Conservation (phyloP, 345 rosid genomes). For the Gynandropsis gynandra region DNA sequence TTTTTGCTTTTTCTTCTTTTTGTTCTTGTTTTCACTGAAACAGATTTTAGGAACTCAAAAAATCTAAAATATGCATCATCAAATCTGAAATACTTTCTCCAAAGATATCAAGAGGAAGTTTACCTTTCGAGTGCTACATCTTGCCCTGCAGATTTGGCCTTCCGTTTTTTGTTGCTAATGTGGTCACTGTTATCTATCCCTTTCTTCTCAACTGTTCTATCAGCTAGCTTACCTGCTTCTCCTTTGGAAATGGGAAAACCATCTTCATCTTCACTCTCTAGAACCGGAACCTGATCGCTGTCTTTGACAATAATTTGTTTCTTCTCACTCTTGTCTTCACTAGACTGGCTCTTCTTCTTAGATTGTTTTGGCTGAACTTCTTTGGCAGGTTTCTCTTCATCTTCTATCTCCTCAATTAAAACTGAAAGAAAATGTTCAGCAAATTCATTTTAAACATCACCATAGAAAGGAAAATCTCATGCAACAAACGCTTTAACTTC, state of each 20-base stretch:
- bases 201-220: conserved; percentile 26
- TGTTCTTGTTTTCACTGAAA: conserved; percentile 43
- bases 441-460: neutral
- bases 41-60: conserved; percentile 20
- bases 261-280: conserved; percentile 94
- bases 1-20: conserved; percentile 59
- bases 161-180: conserved; percentile 48
- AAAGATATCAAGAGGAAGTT: neutral
- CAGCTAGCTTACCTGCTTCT: conserved; percentile 18
- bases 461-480: neutral
- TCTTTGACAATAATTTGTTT: conserved; percentile 36
- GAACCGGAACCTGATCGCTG: conserved; percentile 26
- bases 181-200: conserved; percentile 26
- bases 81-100: conserved; percentile 2
- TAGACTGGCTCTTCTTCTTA: conserved; percentile 40
- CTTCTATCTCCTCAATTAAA: conserved; percentile 86
- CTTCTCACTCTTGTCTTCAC: conserved; percentile 27
- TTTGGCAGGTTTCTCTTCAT: conserved; percentile 49
- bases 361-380: conserved; percentile 35
- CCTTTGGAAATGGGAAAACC: conserved; percentile 61
- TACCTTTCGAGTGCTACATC: conserved; percentile 58
- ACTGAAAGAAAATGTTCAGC: conserved; percentile 28
- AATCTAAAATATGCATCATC: neutral
- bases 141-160: conserved; percentile 45
- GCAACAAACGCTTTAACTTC: neutral